Conservation (phyloP, 2,329 filamentous ascomycete species). For the Pestalotiopsis sp. region DNA sequence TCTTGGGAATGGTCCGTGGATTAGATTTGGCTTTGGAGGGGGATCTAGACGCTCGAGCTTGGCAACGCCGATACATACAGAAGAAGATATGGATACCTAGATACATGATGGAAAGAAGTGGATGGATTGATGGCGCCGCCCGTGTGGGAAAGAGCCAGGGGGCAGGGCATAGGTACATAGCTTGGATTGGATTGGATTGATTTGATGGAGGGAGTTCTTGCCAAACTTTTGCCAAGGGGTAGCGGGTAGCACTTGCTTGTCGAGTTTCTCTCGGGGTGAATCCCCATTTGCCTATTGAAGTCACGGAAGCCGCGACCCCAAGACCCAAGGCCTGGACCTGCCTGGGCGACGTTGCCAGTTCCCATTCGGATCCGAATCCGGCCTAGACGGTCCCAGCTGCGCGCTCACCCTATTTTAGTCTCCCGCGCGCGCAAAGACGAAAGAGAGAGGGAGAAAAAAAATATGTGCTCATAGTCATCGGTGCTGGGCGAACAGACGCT, state of each 20-base stretch:
- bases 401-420: not conserved
- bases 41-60: constrained; percentile 19
- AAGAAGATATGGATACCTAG: no score
- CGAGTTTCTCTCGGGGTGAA: not conserved
- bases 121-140: not conserved
- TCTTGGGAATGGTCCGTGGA: constrained; percentile 6
- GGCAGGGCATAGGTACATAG: no score
- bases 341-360: not conserved
- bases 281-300: constrained; percentile 3
- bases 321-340: not conserved
- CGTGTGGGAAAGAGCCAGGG: not conserved
- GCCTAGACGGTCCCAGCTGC: not conserved
- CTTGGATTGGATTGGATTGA: no score
- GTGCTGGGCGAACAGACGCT: no score
- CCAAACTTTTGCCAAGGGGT: not conserved
- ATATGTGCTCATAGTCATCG: no score
- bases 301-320: not conserved
- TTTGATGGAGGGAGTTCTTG: no score
- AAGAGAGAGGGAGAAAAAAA: no score
- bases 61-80: constrained; percentile 1
- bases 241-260: not conserved
- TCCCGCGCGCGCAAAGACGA: not conserved
- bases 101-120: no score
- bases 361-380: constrained; percentile 5
- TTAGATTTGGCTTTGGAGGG: constrained; percentile 23